phyloP scores from a whole-genome alignment of 345 rosid species.

The Eucalyptus shirleyi region DNA sequence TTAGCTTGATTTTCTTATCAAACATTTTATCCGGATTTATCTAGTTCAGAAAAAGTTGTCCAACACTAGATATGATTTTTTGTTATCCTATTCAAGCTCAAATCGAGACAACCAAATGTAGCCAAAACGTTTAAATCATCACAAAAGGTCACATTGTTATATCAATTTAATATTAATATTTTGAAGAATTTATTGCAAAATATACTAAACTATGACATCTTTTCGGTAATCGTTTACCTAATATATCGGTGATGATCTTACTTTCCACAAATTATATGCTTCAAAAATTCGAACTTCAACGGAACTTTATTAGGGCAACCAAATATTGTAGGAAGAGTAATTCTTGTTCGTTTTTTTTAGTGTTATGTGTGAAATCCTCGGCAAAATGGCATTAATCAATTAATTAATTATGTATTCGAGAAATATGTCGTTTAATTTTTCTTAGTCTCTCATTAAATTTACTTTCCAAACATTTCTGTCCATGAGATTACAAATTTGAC shows the following conservation, averaged over 20 bases:
- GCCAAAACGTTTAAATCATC: background rate
- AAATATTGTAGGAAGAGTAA: background rate
- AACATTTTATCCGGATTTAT: background rate
- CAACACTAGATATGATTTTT: fast-evolving
- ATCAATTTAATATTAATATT: background rate
- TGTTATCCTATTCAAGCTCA: no score
- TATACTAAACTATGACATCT: background rate
- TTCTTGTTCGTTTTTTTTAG: background rate
- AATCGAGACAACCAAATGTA: no score
- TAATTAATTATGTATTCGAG: background rate
- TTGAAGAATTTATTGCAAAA: background rate
- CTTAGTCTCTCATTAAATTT: background rate
- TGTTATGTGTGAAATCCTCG: background rate
- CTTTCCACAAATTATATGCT: background rate
- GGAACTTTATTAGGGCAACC: background rate
- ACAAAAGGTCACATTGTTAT: background rate
- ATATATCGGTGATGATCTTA: background rate
- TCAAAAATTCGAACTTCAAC: background rate
- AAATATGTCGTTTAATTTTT: background rate
- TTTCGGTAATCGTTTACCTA: background rate
- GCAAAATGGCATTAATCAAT: background rate
- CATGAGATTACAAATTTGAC: background rate
- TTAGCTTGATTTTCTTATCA: background rate
- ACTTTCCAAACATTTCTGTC: background rate
- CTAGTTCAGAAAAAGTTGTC: background rate